Evolutionary conservation across 202 grass and related monocot species (phyloP).

Genomic region (Saccharum hybrid): DNA sequence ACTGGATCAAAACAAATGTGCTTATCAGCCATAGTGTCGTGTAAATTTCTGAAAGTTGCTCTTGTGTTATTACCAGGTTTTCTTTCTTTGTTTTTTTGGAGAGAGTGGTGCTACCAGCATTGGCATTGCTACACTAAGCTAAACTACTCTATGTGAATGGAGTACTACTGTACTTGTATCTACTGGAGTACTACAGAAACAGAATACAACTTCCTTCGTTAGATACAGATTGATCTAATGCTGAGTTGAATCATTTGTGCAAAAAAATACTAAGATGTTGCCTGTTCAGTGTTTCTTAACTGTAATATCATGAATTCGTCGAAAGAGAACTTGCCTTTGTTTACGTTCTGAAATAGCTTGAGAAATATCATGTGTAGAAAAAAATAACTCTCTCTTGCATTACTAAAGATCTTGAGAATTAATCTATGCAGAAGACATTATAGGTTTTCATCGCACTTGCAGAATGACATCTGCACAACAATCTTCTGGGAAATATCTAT

Average conservation of each 20-base stretch:
- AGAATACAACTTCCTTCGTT: background rate
- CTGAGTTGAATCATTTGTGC: conserved; percentile 14
- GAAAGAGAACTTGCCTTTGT: background rate
- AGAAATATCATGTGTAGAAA: background rate
- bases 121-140: conserved; percentile 11
- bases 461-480: background rate
- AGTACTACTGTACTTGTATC: background rate
- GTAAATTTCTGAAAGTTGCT: conserved; percentile 50
- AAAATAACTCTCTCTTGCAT: background rate
- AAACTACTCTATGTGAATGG: conserved; percentile 28
- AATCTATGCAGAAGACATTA: no score
- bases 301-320: background rate
- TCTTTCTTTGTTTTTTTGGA: background rate
- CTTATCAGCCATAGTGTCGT: conserved; percentile 21
- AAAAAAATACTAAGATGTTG: background rate
- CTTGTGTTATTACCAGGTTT: conserved; percentile 29
- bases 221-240: background rate
- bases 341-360: background rate
- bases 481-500: background rate
- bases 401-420: background rate
- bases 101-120: conserved; percentile 19
- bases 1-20: conserved; percentile 10
- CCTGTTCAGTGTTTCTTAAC: background rate
- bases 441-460: background rate
- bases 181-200: background rate